Evolutionary conservation across 306 rosid genomes (phyloP).

Genomic region (Dalbergia cultrata): DNA sequence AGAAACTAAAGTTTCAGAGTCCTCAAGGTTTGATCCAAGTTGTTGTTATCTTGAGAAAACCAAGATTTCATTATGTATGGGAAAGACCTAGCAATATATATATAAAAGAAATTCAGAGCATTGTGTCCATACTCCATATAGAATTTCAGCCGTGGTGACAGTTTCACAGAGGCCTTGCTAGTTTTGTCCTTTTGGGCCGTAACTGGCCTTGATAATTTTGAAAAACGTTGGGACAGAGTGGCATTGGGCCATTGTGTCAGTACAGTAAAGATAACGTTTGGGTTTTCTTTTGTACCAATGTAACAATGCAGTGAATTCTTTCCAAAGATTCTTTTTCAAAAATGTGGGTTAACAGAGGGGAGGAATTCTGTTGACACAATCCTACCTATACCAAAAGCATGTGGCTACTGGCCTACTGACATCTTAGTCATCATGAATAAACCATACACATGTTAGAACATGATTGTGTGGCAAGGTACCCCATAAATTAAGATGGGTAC

Average conservation of each 20-base stretch:
- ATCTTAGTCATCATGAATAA: constrained; percentile 29
- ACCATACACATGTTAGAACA: constrained; percentile 2
- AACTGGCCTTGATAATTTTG: not conserved
- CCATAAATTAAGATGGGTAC: constrained; percentile 19
- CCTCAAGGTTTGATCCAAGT: not conserved
- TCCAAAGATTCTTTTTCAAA: not conserved
- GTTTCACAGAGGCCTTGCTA: constrained; percentile 4
- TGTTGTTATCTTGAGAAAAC: not conserved
- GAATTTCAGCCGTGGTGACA: not conserved
- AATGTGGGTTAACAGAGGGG: too few relatives aligned
- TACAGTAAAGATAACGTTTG: not conserved
- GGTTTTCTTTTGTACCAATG: not conserved
- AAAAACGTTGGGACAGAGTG: constrained; percentile 24
- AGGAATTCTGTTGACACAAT: not conserved
- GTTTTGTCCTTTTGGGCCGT: too few relatives aligned
- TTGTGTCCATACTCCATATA: not conserved
- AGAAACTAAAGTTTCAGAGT: not conserved
- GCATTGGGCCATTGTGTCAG: constrained; percentile 17
- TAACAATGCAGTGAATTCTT: not conserved
- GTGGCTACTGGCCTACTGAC: constrained; percentile 9
- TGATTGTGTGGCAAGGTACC: constrained; percentile 26
- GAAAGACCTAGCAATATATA: not conserved
- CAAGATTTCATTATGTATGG: not conserved
- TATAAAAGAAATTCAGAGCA: constrained; percentile 11
- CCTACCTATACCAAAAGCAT: not conserved